Conservation (phyloP, 108 stramenopile species). For the Ochromonas danica region DNA sequence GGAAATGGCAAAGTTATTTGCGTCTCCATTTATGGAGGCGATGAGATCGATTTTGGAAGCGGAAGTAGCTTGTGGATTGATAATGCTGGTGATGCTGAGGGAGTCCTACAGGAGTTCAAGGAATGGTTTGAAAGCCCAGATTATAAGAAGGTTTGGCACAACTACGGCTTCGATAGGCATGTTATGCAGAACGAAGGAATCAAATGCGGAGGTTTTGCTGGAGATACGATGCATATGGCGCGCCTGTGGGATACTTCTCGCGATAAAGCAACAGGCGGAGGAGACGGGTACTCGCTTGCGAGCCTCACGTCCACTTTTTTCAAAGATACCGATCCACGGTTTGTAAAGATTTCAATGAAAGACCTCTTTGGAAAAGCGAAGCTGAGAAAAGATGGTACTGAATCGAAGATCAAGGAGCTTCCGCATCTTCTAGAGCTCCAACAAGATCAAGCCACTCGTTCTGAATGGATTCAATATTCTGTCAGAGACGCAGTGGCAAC, state of each 20-base stretch:
- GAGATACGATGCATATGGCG: slow-evolving; percentile 99
- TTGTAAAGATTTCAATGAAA: slow-evolving; percentile 87
- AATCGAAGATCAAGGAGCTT: slow-evolving; percentile 62
- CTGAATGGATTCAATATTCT: slow-evolving; percentile 79
- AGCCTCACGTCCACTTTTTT: slow-evolving; percentile 71
- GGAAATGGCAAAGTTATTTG: slow-evolving; percentile 96
- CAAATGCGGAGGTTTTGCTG: slow-evolving; percentile 72
- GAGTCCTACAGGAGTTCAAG: slow-evolving; percentile 78
- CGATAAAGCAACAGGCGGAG: slow-evolving; percentile 46
- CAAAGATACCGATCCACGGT: background rate
- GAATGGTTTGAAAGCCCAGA: slow-evolving; percentile 71
- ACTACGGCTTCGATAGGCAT: slow-evolving; percentile 97
- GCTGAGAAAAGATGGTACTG: slow-evolving; percentile 76
- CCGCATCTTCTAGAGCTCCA: slow-evolving; percentile 26
- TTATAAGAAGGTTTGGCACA: slow-evolving; percentile 89
- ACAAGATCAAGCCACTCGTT: slow-evolving; percentile 42
- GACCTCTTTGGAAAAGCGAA: slow-evolving; percentile 67
- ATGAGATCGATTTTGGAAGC: slow-evolving; percentile 82
- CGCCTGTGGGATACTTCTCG: slow-evolving; percentile 79
- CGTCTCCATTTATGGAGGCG: slow-evolving; percentile 78
- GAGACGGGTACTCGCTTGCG: slow-evolving; percentile 77
- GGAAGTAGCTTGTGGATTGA: slow-evolving; percentile 85
- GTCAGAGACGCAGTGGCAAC: slow-evolving; percentile 83
- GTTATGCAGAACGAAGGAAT: slow-evolving; percentile 92
- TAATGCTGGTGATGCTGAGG: slow-evolving; percentile 72